Percentiles rank a stretch among this genome's conserved stretches.
These are phyloP conservation scores for Tilletia setariae DNA, from an alignment of 1,284 basidiomycete species.

Conservation along the genomic window DNA sequence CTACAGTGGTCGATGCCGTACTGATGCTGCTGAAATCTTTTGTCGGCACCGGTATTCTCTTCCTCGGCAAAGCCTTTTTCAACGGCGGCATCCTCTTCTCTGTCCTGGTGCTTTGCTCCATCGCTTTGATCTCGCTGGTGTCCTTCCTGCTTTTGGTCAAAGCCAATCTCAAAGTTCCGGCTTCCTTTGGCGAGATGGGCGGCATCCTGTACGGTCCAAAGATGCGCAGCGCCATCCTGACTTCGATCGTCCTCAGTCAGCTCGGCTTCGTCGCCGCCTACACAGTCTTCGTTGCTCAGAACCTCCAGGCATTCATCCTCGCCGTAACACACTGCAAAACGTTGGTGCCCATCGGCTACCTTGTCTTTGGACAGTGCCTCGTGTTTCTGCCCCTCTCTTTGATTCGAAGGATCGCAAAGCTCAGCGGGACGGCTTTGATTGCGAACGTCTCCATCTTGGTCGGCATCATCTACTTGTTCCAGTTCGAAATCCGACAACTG, in stretches of 20 bases:
- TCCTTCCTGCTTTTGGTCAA: slow-evolving; percentile 89
- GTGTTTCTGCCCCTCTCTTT: slow-evolving; percentile 63
- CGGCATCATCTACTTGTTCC: slow-evolving; percentile 61
- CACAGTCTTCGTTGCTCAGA: slow-evolving; percentile 93
- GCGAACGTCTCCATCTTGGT: slow-evolving; percentile 94
- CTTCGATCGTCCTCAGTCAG: slow-evolving; percentile 84
- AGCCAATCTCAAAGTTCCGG: slow-evolving; percentile 82
- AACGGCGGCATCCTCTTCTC: slow-evolving; percentile 96
- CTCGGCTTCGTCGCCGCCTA: slow-evolving; percentile 83
- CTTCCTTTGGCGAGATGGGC: slow-evolving; percentile 95
- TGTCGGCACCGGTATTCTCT: slow-evolving; percentile 91
- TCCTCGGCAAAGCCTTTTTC: slow-evolving; percentile 94
- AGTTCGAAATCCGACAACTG: slow-evolving; percentile 46
- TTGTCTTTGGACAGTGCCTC: slow-evolving; percentile 79
- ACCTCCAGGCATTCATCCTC: slow-evolving; percentile 74
- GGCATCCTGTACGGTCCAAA: slow-evolving; percentile 84
- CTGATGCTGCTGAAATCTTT: slow-evolving; percentile 71
- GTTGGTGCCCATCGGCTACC: slow-evolving; percentile 68
- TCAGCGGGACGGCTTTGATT: slow-evolving; percentile 84
- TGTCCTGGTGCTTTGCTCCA: slow-evolving; percentile 69
- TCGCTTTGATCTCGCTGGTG: slow-evolving; percentile 84
- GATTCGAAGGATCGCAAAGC: slow-evolving; percentile 60
- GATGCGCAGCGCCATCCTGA: slow-evolving; percentile 86
- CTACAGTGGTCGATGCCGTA: slow-evolving; percentile 49
- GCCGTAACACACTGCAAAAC: slow-evolving; percentile 77